A percentile compares a stretch with the other conserved stretches of the same genome.
These are phyloP conservation scores for Auriscalpium orientale DNA, from an alignment of 768 basidiomycete species.

Conservation along the genomic window DNA sequence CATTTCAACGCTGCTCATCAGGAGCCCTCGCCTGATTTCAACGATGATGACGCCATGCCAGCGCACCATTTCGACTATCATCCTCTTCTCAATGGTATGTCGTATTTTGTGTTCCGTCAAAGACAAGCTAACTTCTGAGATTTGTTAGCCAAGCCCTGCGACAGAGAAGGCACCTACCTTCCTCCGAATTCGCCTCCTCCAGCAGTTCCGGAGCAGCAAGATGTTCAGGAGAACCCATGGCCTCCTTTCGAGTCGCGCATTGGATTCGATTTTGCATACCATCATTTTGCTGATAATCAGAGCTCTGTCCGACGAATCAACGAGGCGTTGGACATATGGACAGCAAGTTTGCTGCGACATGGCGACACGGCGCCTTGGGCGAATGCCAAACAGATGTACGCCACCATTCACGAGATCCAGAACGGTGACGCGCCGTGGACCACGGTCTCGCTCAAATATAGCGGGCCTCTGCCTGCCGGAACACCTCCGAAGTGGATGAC, in stretches of 20 bases:
- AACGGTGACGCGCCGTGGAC: background rate
- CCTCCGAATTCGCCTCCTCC: background rate
- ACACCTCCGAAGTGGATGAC: background rate
- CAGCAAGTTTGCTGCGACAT: background rate
- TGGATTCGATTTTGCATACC: conserved; percentile 19
- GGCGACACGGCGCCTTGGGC: background rate
- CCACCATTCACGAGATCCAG: background rate
- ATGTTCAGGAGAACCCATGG: conserved; percentile 7
- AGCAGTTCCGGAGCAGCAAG: background rate
- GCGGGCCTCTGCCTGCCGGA: background rate
- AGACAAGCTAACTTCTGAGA: too few relatives aligned
- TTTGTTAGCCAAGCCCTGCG: too few relatives aligned
- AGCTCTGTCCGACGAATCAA: background rate
- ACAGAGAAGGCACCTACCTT: background rate
- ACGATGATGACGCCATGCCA: too few relatives aligned
- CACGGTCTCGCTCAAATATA: background rate
- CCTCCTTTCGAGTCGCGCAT: conserved; percentile 13
- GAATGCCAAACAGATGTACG: background rate
- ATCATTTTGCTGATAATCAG: conserved; percentile 11
- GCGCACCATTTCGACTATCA: too few relatives aligned
- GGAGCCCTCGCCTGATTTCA: too few relatives aligned
- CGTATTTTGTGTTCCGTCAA: too few relatives aligned
- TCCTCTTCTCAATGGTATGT: too few relatives aligned
- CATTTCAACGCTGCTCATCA: too few relatives aligned
- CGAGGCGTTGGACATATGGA: background rate